Base-by-base conservation (phyloP, 2,329 filamentous ascomycete species). In the Penicillium glabrum region DNA sequence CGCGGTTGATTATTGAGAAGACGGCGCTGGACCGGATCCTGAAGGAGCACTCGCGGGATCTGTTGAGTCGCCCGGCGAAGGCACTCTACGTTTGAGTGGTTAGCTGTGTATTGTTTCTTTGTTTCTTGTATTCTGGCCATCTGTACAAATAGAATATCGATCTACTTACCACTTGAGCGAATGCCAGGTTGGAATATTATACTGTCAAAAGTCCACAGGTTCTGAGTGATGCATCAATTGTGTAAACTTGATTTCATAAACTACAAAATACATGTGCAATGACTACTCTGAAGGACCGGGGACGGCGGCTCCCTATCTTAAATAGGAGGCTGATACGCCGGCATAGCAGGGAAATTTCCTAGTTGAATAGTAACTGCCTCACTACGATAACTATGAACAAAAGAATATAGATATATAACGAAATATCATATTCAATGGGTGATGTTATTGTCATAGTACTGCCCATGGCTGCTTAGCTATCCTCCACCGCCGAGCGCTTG, bases 1-100 rank as follows among this genome's bases (percentile, higher is more conserved):
- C 90, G 53, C 86, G 92, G 68, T 80, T 99, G 59, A 87, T 99
- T 58, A 86, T 99, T 68, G 95, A 99, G 83, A 86, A 89, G 73
- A 78, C 80, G 43, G 93, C 93, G 35, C 80, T 99, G 69, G 83
- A 87, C 73, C 82, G 85, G 72, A 86, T 98, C 71, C 82, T 97
- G 68, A 77, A 81, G 70, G 77, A 82, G 63, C 92, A 96, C 71
- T 77, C 76, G 46, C 73, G 66, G 54, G 77, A 80, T 64, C 58
- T 80, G 63, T 66, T 64, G 31, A 67, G 52, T 44, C 56, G 63
- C 61, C 68, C 69, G 33, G 69, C 72, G 37, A 72, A 66, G 61
- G 76, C 75, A 52, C 53, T 60, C 59, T 75, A 74, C 62, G 66
- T 63, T 31, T 53, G 46, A 46, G 41, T n/a, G 45, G 46, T 31